phyloP scores from a whole-genome alignment of 139 green algal genomes.

The Microglena sp. region DNA sequence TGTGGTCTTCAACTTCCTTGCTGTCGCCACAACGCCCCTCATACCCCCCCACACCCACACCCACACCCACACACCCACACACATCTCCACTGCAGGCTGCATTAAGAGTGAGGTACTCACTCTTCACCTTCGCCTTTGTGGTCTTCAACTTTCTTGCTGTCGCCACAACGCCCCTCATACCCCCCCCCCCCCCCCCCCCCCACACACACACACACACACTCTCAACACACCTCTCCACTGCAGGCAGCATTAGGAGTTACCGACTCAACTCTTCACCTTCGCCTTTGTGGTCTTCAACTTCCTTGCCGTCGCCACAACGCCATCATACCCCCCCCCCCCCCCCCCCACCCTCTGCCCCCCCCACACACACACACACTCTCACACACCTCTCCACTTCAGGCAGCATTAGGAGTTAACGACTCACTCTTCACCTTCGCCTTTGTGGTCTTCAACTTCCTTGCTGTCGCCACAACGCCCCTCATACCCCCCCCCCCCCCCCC shows the following conservation, averaged over 20 bases:
- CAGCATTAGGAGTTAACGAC: slow-evolving; percentile 58
- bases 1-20: slow-evolving; percentile 72
- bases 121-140: slow-evolving; percentile 63
- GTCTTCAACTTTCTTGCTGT: slow-evolving; percentile 73
- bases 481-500: too few relatives aligned
- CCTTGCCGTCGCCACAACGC: slow-evolving; percentile 62
- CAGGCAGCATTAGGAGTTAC: slow-evolving; percentile 62
- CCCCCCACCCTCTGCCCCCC: too few relatives aligned
- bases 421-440: slow-evolving; percentile 60
- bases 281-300: slow-evolving; percentile 75
- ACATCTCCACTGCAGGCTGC: too few relatives aligned
- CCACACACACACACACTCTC: too few relatives aligned
- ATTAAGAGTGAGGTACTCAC: slow-evolving; percentile 51
- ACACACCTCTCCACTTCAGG: too few relatives aligned
- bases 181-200: too few relatives aligned
- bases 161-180: slow-evolving; percentile 64
- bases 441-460: slow-evolving; percentile 72
- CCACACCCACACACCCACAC: too few relatives aligned
- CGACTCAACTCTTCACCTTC: slow-evolving; percentile 54
- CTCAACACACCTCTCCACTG: too few relatives aligned
- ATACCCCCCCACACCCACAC: too few relatives aligned
- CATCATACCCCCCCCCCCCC: too few relatives aligned
- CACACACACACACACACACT: too few relatives aligned
- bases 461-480: slow-evolving; percentile 61
- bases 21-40: slow-evolving; percentile 62